Conservation (phyloP, 1,284 basidiomycete genomes). For the Calocybe gambosa region DNA sequence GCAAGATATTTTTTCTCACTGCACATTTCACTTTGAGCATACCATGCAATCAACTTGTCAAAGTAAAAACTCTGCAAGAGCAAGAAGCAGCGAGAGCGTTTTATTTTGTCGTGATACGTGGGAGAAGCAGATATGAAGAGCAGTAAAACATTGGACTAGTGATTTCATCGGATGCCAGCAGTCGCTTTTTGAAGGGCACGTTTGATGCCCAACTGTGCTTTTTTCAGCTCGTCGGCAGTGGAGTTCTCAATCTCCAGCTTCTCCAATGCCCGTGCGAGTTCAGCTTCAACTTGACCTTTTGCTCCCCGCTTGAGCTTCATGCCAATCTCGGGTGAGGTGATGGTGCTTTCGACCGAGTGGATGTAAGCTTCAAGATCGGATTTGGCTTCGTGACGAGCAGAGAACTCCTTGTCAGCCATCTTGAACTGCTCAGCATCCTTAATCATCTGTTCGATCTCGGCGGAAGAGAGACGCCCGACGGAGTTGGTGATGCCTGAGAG, state of each 20-base stretch:
- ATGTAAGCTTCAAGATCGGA: conserved; percentile 95
- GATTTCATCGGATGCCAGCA: conserved; percentile 68
- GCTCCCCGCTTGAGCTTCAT: conserved; percentile 97
- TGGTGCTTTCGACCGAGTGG: conserved; percentile 90
- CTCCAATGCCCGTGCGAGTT: conserved; percentile 94
- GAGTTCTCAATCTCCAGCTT: conserved; percentile 95
- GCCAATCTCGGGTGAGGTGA: conserved; percentile 90
- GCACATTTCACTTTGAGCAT: not conserved
- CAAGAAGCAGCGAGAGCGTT: conserved; percentile 7
- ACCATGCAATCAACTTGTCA: not conserved
- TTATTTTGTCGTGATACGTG: conserved; percentile 10
- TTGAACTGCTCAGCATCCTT: conserved; percentile 96
- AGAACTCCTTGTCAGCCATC: conserved; percentile 95
- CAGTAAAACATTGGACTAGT: conserved; percentile 16
- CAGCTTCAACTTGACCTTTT: conserved; percentile 87
- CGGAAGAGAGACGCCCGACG: conserved; percentile 89
- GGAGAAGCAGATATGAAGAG: conserved; percentile 17
- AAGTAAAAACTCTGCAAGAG: not conserved
- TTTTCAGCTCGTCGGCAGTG: conserved; percentile 87
- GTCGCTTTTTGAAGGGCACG: conserved; percentile 95
- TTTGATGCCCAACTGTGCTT: conserved; percentile 89
- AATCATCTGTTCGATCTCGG: conserved; percentile 98
- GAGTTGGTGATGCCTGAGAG: conserved; percentile 83
- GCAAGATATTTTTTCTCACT: not conserved
- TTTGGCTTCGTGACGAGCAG: conserved; percentile 93